phyloP scores from a whole-genome alignment of 257 asterid genomes.

The Lantana camara region DNA sequence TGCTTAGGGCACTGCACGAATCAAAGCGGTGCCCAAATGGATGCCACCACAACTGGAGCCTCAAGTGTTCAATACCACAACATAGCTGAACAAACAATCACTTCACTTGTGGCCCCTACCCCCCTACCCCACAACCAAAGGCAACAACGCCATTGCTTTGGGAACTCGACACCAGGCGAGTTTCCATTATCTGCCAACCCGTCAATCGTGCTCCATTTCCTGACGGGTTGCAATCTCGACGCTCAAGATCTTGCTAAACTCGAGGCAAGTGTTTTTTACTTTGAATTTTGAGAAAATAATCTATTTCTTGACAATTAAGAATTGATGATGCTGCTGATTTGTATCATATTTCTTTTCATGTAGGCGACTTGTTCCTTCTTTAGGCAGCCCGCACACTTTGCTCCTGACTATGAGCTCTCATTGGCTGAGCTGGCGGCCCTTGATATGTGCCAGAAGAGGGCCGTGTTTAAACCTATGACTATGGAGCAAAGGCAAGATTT shows the following conservation, averaged over 20 bases:
- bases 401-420: slow-evolving; percentile 85
- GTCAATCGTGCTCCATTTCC: slow-evolving; percentile 92
- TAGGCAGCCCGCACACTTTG: slow-evolving; percentile 80
- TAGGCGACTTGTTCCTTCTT: slow-evolving; percentile 97
- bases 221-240: slow-evolving; percentile 77
- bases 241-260: slow-evolving; percentile 94
- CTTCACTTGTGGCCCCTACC: slow-evolving; percentile 52
- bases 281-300: background rate
- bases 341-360: slow-evolving; percentile 38
- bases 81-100: slow-evolving; percentile 66
- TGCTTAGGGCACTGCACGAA: slow-evolving; percentile 63
- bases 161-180: slow-evolving; percentile 85
- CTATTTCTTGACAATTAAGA: slow-evolving; percentile 34
- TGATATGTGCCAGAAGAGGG: slow-evolving; percentile 94
- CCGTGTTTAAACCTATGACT: slow-evolving; percentile 86
- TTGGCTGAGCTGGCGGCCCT: slow-evolving; percentile 98
- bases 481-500: slow-evolving; percentile 53
- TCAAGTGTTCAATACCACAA: slow-evolving; percentile 74
- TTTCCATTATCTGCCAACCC: slow-evolving; percentile 96
- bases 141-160: slow-evolving; percentile 78
- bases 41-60: slow-evolving; percentile 80
- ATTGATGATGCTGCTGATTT: slow-evolving; percentile 78
- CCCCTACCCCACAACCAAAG: slow-evolving; percentile 53
- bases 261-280: slow-evolving; percentile 77
- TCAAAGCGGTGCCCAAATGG: slow-evolving; percentile 84